Base-by-base conservation (phyloP, 1,284 basidiomycete species). In the Bondarzewia mesenterica region DNA sequence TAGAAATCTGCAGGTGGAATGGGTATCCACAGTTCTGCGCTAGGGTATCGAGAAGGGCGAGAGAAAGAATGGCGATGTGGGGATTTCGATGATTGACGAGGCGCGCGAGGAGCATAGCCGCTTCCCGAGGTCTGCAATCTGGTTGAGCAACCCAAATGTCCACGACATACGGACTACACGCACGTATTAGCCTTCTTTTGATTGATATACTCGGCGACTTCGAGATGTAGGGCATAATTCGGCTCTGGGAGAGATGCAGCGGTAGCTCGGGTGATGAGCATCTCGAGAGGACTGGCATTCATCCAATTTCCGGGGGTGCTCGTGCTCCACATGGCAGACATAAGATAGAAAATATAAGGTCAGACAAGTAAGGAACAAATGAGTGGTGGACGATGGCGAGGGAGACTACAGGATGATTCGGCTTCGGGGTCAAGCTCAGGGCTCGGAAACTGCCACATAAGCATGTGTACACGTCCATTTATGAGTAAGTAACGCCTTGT, bases 21-120 rank as follows among this genome's bases (percentile, higher is more conserved):
- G 94, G 85, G 68, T 99, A 99, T 59, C 95, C 95, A 63, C 94
- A 97, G 44, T 90, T 86, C 63, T 94, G 90, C 46, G 97, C 89
- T 44, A 99, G 83, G 12, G 92, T 93, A 64, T 97, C 93, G 53
- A 99, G 82, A 3, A 98, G 75, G 4, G 85, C 72, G 27, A 91
- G 77, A 1, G 89, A 82, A 32, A 96, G 80, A 58, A 93, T 79
- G 21, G 90, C 84, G 54, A 95, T 77, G 63, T 96, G 92, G 1
- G 90, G 88, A 58, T 93, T 92, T 52, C 93, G 82, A 62, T 93
- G 85, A 64, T 96, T 96, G 52, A 91, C 78, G 42, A 89, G 76
- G 38, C 83, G 80, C 6, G 89, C 89, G 43, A 90, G 75, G 49
- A 82, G 72, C 77, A 94, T 89, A 26, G 89, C 86, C 2, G 90